phyloP scores from a whole-genome alignment of 164 flowering plant species.

The Protea cynaroides region DNA sequence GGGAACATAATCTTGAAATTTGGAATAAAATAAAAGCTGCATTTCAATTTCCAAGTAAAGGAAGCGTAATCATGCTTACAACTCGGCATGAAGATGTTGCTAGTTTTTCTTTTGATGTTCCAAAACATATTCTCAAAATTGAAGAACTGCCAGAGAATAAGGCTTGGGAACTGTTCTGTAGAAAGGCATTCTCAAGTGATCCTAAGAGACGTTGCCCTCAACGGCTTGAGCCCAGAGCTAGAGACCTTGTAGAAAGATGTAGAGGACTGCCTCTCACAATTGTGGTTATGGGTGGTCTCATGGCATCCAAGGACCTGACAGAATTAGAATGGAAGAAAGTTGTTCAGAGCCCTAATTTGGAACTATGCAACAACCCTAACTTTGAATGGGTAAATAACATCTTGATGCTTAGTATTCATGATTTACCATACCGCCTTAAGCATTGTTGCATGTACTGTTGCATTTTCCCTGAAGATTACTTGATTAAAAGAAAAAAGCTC shows the following conservation, averaged over 20 bases:
- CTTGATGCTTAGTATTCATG: background rate
- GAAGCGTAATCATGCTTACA: background rate
- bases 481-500: background rate
- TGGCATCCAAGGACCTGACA: slow-evolving; percentile 25
- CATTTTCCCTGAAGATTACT: background rate
- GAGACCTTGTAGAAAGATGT: slow-evolving; percentile 22
- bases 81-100: background rate
- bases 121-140: background rate
- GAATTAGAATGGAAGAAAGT: slow-evolving; percentile 17
- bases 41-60: background rate
- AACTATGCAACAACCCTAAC: slow-evolving; percentile 6
- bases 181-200: background rate
- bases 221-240: slow-evolving; percentile 13
- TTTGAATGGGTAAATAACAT: background rate
- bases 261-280: slow-evolving; percentile 50
- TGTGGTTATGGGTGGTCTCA: slow-evolving; percentile 32
- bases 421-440: background rate
- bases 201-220: slow-evolving; percentile 6
- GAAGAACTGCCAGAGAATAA: background rate
- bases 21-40: background rate
- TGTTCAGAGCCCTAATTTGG: slow-evolving; percentile 5
- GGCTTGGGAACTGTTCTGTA: background rate
- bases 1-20: background rate
- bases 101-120: background rate
- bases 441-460: slow-evolving; percentile 1